Conservation (phyloP, 2,329 filamentous ascomycete species). For the Monosporascus sp. region DNA sequence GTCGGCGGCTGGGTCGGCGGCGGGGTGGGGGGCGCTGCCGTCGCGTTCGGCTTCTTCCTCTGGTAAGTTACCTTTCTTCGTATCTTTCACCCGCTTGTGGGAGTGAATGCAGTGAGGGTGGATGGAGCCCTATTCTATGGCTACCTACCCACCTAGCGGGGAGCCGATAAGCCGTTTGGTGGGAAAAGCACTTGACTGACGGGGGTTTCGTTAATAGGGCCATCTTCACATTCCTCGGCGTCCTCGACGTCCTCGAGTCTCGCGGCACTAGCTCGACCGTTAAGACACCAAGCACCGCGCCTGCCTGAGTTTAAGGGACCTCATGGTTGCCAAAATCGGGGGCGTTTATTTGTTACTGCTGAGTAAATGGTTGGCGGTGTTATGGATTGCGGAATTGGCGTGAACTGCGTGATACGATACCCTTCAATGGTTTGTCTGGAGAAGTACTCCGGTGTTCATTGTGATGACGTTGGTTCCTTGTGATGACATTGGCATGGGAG, state of each 20-base stretch:
- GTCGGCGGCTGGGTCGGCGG: constrained; percentile 57
- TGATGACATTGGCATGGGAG: too few relatives aligned
- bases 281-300: neutral
- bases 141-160: neutral
- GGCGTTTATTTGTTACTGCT: too few relatives aligned
- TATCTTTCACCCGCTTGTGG: neutral
- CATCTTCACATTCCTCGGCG: constrained; percentile 42
- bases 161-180: too few relatives aligned
- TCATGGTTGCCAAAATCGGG: too few relatives aligned
- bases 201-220: constrained; percentile 28
- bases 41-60: constrained; percentile 62
- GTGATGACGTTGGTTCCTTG: too few relatives aligned
- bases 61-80: constrained; percentile 33
- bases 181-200: too few relatives aligned
- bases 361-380: too few relatives aligned
- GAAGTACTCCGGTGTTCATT: too few relatives aligned
- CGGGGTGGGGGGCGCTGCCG: constrained; percentile 55
- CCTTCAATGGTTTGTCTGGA: too few relatives aligned
- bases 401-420: too few relatives aligned
- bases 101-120: neutral
- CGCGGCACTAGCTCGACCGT: constrained; percentile 18
- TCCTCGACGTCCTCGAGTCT: constrained; percentile 41
- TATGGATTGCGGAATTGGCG: too few relatives aligned
- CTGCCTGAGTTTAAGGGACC: neutral
- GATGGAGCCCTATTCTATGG: neutral